These are phyloP conservation scores for Malania oleifera DNA, from an alignment of 164 flowering plant species.

Conservation along the genomic window DNA sequence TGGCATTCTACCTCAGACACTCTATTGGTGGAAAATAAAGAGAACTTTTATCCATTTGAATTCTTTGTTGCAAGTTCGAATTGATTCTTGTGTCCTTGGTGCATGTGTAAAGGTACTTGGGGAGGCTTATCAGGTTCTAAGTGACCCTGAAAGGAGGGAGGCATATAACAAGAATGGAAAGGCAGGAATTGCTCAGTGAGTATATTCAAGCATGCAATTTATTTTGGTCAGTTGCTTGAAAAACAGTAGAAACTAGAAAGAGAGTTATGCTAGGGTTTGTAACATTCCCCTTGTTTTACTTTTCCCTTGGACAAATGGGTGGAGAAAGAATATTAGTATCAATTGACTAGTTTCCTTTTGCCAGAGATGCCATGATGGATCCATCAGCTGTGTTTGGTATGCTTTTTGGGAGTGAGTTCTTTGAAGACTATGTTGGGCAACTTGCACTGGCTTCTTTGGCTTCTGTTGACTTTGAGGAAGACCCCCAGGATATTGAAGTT, in stretches of 20 bases:
- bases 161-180: constrained; percentile 86
- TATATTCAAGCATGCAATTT: constrained; percentile 7
- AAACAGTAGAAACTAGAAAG: no score
- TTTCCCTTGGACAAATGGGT: neutral
- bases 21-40: no score
- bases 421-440: constrained; percentile 91
- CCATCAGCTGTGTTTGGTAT: constrained; percentile 89
- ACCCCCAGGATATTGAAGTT: constrained; percentile 35
- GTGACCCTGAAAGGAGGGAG: constrained; percentile 86
- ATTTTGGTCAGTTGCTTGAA: neutral
- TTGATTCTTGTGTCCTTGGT: constrained; percentile 9
- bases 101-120: constrained; percentile 57
- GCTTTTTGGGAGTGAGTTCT: constrained; percentile 89
- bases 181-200: constrained; percentile 65
- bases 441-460: constrained; percentile 74
- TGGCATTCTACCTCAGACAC: no score
- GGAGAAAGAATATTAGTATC: neutral
- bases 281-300: neutral
- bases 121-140: constrained; percentile 93
- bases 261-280: no score
- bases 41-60: neutral
- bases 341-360: constrained; percentile 4
- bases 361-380: constrained; percentile 79
- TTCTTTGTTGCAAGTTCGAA: neutral
- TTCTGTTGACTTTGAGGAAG: constrained; percentile 52